Base-by-base conservation (phyloP, 1,139 yeast species). In the Yamadazyma blattariae region DNA sequence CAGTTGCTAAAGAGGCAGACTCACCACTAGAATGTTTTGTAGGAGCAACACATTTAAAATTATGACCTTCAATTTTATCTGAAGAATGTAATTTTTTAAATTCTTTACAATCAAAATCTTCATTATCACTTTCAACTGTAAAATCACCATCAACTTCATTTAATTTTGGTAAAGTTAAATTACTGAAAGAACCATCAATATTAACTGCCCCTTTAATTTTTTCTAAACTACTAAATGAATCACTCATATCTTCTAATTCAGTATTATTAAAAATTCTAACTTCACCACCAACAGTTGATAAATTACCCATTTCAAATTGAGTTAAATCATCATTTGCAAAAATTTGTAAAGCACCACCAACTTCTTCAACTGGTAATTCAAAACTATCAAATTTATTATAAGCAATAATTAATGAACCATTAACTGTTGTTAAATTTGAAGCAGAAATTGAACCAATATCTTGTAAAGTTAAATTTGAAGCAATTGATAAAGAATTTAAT, bases 401-500 rank as follows among this genome's bases (percentile, higher is more conserved):
- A 37, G 64, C 73, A 43, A 69, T 39, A 31, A 56, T 54, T 36
- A 67, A 58, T 23, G 74, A 56, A 32, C 74, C 74, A 50, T 69
- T 69, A 40, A 69, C 71, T 24, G 59, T 40, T 34, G 67, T 52
- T 55, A 70, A 65, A 52, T 59, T 59, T 22, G 51, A 34, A 36
- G 62, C 64, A 26, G 57, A 48, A 23, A 69, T 45, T 15, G 51
- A 49, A 21, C 55, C 50, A 31, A 63, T 67, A 47, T 69, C 74
- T 52, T 69, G 74, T 37, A 70, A 50, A 38, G 74, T 67, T 47
- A 70, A 57, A 56, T 69, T 68, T 32, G 72, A 59, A 27, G 74
- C 72, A 68, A 69, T 65, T 29, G 47, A 36, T 53, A 70, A 65
- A 36, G 51, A 40, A 44, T 68, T 66, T 48, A 70, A 56, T 29